A percentile compares a stretch with the other conserved stretches of the same genome.
These are phyloP conservation scores for Didymellaceae sp. DNA, from an alignment of 2,329 filamentous ascomycete genomes.

Conservation along the genomic window DNA sequence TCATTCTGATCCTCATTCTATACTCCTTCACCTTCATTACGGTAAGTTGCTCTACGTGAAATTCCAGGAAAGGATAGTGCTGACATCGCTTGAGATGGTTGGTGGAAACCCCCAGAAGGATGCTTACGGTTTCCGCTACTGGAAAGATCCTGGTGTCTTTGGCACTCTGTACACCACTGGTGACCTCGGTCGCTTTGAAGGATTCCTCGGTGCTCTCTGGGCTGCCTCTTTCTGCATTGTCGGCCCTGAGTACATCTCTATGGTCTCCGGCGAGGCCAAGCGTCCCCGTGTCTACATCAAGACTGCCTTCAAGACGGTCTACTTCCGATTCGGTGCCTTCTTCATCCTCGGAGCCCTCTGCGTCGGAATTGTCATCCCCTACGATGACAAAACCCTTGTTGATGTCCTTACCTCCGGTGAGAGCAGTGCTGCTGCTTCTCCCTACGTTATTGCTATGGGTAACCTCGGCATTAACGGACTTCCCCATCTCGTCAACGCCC, in stretches of 20 bases:
- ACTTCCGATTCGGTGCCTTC: slow-evolving; percentile 55
- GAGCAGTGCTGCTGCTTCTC: slow-evolving; percentile 61
- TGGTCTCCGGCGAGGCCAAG: slow-evolving; percentile 57
- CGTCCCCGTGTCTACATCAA: slow-evolving; percentile 56
- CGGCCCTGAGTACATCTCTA: slow-evolving; percentile 58
- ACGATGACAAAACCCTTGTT: slow-evolving; percentile 74
- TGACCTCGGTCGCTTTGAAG: slow-evolving; percentile 41
- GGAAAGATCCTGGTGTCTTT: slow-evolving; percentile 49
- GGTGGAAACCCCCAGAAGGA: slow-evolving; percentile 54
- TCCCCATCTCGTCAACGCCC: slow-evolving; percentile 65
- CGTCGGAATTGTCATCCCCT: slow-evolving; percentile 59
- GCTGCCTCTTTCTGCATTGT: slow-evolving; percentile 56
- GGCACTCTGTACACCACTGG: slow-evolving; percentile 34
- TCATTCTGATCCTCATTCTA: slow-evolving; percentile 54
- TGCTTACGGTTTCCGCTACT: slow-evolving; percentile 54
- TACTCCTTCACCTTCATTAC: slow-evolving; percentile 57
- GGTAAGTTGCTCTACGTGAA: not conserved
- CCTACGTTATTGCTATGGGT: slow-evolving; percentile 68
- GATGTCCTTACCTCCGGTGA: slow-evolving; percentile 49
- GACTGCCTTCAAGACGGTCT: slow-evolving; percentile 57
- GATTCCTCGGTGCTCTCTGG: slow-evolving; percentile 49
- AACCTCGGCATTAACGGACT: slow-evolving; percentile 61
- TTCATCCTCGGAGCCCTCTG: slow-evolving; percentile 56
- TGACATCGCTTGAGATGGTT: slow-evolving; percentile 36
- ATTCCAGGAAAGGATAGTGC: not conserved